Evolutionary conservation across 1,284 basidiomycete species (phyloP).

Genomic region (Leccinum colubrinum): DNA sequence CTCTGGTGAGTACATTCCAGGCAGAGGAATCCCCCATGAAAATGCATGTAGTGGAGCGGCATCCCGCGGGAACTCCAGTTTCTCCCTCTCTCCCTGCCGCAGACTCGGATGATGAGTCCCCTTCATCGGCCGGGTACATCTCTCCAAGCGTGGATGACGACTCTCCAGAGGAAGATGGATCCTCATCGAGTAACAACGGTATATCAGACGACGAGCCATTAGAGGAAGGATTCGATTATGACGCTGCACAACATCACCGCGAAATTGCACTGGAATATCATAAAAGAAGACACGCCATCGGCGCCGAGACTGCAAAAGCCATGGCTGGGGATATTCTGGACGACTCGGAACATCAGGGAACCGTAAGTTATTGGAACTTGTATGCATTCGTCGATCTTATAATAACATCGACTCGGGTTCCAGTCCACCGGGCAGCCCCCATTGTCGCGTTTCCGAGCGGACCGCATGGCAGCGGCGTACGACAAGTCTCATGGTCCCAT

Average conservation of each 20-base stretch:
- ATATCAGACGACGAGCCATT: constrained; percentile 31
- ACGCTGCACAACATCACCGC: constrained; percentile 63
- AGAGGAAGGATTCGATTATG: constrained; percentile 54
- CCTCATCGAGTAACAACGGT: constrained; percentile 21
- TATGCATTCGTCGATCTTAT: neutral
- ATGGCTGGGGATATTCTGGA: constrained; percentile 48
- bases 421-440: constrained; percentile 39
- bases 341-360: constrained; percentile 41
- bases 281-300: constrained; percentile 54
- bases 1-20: constrained; percentile 39
- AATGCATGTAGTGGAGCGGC: constrained; percentile 65
- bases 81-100: constrained; percentile 14
- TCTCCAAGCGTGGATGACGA: constrained; percentile 22
- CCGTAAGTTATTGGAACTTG: constrained; percentile 36
- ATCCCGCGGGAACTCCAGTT: constrained; percentile 30
- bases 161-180: constrained; percentile 8
- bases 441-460: constrained; percentile 63
- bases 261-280: constrained; percentile 73
- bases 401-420: constrained; percentile 5
- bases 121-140: constrained; percentile 29
- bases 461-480: constrained; percentile 47
- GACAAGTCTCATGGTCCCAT: constrained; percentile 33
- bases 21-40: constrained; percentile 56
- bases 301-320: constrained; percentile 48
- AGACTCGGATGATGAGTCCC: constrained; percentile 53